Evolutionary conservation across 2,329 filamentous ascomycete genomes (phyloP), one percentile per base, ranked within the genome.

Genomic region (Colletotrichum theobromicola): DNA sequence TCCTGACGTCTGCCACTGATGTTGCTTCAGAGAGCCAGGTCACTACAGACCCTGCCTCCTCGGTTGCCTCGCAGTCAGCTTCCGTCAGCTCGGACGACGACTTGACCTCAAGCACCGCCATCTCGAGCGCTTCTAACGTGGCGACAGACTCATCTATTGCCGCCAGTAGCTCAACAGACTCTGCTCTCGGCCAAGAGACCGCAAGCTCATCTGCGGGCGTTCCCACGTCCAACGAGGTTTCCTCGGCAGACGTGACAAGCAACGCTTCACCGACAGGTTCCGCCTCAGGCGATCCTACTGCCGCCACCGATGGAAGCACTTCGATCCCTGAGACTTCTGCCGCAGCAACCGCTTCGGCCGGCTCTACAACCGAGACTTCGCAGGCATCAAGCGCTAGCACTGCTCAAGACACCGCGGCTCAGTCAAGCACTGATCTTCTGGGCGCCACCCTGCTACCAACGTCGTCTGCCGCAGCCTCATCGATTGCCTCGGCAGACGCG

Each of bases 291-390:
- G 42, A 46, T 46, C 18, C 42, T 0, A 46, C 42, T 0, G 42
- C n/a, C n/a, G 18, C n/a, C n/a, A 46, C 42, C 0, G 0, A 18
- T 46, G 42, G 42, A 1, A 46, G 42, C n/a, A 46, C 42, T 0
- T 46, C 42, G 7, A 13, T 46, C 5, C 42, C 42, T 9, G 42
- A 46, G n/a, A 46, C 42, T 46, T 21, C 42, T 0, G 42, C n/a
- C n/a, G 18, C 42, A n/a, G n/a, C 18, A 46, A 46, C 42, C 42
- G 9, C 42, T 10, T 13, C 18, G 3, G 10, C 42, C 9, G 3
- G 42, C 18, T 18, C 42, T 21, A 46, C 42, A n/a, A 21, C 8
- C 42, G 42, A 46, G 42, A 10, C 42, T n/a, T 46, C 42, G 6
- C 42, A 46, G 18, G 42, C 2, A 46, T 21, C 42, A 46, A 21